Evolutionary conservation across 2,329 filamentous ascomycete species (phyloP).

Genomic region (Ceratocystis variospora): DNA sequence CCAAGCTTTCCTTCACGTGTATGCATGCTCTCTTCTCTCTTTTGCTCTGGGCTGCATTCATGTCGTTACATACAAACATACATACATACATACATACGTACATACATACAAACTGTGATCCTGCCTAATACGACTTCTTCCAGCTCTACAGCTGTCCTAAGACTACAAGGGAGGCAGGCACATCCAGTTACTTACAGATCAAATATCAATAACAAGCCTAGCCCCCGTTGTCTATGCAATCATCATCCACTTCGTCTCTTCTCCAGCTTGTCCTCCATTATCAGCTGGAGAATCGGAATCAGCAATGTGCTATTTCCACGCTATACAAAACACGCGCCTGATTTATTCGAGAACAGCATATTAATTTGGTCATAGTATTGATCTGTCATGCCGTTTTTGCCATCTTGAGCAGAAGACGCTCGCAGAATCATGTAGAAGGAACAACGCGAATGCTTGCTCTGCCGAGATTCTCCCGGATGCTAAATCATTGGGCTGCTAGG

Average conservation of each 20-base stretch:
- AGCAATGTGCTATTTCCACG: too few species aligned
- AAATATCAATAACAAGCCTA: neutral
- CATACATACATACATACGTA: neutral
- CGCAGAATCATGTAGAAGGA: neutral
- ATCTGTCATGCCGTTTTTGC: neutral
- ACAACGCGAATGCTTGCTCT: neutral
- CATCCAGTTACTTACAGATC: neutral
- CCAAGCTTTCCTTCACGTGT: neutral
- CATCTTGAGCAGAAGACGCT: neutral
- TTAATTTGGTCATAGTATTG: neutral
- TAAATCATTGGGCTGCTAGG: neutral
- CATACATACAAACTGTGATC: neutral
- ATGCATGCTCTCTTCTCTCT: neutral
- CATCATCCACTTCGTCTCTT: too few species aligned
- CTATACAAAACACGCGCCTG: neutral
- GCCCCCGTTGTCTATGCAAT: neutral
- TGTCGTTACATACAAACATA: neutral
- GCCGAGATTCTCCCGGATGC: neutral
- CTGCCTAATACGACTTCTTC: neutral
- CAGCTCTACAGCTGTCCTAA: neutral
- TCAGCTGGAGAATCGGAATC: too few species aligned
- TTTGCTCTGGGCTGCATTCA: neutral
- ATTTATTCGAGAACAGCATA: neutral
- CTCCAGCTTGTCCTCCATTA: too few species aligned
- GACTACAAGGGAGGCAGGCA: neutral